These are phyloP conservation scores for Gymnopilus dilepis DNA, from an alignment of 768 basidiomycete genomes.

Conservation along the genomic window DNA sequence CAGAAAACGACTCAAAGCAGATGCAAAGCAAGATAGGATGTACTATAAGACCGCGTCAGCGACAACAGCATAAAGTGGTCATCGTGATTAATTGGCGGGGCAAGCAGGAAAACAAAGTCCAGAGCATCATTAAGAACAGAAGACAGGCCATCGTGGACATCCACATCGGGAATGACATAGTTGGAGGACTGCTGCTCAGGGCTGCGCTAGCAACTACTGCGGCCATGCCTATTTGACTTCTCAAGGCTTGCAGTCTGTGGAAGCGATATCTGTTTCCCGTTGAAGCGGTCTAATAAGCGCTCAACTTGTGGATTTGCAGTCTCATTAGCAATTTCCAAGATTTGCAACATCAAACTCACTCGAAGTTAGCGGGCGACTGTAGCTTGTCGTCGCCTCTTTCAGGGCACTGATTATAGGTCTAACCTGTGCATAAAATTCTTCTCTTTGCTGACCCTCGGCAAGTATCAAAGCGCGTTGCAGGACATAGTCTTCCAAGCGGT, in stretches of 20 bases:
- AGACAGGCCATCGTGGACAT: too few species aligned
- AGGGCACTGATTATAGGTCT: conserved; percentile 72
- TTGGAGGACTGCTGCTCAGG: neutral
- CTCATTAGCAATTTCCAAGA: neutral
- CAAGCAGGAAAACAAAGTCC: too few species aligned
- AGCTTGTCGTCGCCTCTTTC: conserved; percentile 72
- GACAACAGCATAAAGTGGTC: too few species aligned
- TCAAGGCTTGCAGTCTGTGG: neutral
- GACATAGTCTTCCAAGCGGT: conserved; percentile 69
- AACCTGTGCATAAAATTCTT: conserved; percentile 63
- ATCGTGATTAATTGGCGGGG: too few species aligned
- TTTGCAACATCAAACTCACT: conserved; percentile 52
- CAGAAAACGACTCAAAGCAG: neutral
- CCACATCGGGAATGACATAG: too few species aligned
- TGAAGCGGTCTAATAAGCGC: conserved; percentile 47
- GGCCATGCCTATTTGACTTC: neutral
- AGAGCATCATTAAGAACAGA: too few species aligned
- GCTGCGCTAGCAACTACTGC: neutral
- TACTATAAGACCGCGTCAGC: too few species aligned
- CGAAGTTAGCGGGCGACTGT: conserved; percentile 81
- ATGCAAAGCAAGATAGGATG: neutral
- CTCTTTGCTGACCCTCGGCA: conserved; percentile 75
- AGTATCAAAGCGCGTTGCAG: conserved; percentile 77
- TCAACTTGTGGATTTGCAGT: conserved; percentile 53
- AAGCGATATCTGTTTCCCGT: conserved; percentile 9